Base-by-base conservation (phyloP, 2,329 filamentous ascomycete genomes). In the Neoarthrinium moseri region DNA sequence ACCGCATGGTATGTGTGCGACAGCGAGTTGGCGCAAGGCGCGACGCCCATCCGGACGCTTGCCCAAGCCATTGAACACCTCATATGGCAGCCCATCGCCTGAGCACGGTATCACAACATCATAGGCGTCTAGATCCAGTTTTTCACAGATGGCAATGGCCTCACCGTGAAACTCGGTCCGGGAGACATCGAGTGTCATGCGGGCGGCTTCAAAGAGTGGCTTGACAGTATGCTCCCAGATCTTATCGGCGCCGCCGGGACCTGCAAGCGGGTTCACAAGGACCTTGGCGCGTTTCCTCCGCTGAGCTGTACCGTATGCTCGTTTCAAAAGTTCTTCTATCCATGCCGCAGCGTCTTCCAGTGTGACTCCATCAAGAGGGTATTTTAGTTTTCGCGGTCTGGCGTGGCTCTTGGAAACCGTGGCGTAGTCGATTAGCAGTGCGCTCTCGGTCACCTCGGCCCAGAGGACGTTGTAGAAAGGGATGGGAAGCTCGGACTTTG, bases 31-130 rank as follows among this genome's bases (percentile, higher is more conserved):
- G 18, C 75, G 71, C 49, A 99, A 70, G 0, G 92, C 94, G 45
- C 78, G 78, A 24, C 76, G 73, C 17, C 91, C 91, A 66, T 96
- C 88, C 4, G 77, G 62, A 30, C 90, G 84, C 66, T 83, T 86
- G 12, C 81, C 91, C 24, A 99, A 71, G 0, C 94, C 94, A 62
- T 99, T 97, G 73, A 96, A 96, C 7, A 96, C 87, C 67, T 99
- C 94, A 63, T 96, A 87, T 0, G 90, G 86, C 30, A 96, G 75
- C 8, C 94, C 94, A 58, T 99, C 94, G 4, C 94, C 94, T 1
- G 92, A 96, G 62, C 90, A 94, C 51, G 89, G 89, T 21, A 92
- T 83, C 12, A 97, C 79, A 7, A 91, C 86, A 68, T 99, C 94
- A 65, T 84, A 96, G 2, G 77, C 80, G 38, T 91, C 80, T 22